Conservation (phyloP, 1,139 yeast species). For the Protomyces gravidus region DNA sequence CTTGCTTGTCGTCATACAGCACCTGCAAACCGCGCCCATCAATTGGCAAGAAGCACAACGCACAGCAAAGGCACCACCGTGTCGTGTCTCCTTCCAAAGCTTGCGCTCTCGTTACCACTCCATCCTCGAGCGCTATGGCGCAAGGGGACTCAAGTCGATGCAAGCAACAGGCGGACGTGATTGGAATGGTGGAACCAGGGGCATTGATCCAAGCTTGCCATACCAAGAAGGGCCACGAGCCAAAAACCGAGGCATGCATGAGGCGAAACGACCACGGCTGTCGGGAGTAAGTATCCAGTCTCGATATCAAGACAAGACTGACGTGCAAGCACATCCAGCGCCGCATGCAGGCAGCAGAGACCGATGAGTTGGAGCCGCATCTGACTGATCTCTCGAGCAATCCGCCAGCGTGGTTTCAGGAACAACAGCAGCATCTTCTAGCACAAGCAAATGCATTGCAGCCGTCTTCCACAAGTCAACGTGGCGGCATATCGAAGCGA, state of each 20-base stretch:
- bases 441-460: not conserved
- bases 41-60: not conserved
- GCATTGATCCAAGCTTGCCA: not conserved
- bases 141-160: not conserved
- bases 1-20: not conserved
- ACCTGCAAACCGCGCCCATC: not conserved
- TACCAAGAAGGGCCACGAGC: not conserved
- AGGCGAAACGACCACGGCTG: not conserved
- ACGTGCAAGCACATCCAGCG: not conserved
- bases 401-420: not conserved
- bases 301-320: not conserved
- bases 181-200: not conserved
- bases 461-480: too few species aligned
- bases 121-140: not conserved
- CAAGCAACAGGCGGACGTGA: not conserved
- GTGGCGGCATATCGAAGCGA: not conserved
- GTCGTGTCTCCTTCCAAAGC: not conserved
- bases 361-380: not conserved
- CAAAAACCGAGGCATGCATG: too few species aligned
- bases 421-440: not conserved
- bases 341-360: not conserved
- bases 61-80: not conserved
- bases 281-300: not conserved
- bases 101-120: not conserved
- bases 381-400: not conserved